Evolutionary conservation across 345 rosid species (phyloP).

Genomic region (Excoecaria agallocha): DNA sequence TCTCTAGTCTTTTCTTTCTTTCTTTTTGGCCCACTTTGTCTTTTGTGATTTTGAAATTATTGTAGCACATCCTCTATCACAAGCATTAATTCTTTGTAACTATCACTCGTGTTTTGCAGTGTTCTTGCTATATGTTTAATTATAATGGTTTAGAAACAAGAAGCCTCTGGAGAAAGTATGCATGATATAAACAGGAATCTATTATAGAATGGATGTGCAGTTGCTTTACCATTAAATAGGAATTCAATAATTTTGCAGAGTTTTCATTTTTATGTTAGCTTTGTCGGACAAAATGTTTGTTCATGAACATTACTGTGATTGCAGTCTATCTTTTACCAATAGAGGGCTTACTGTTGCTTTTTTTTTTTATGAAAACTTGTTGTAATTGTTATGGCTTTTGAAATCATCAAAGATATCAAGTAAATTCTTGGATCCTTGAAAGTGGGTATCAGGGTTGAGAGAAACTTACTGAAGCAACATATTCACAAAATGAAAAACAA

Average conservation of each 20-base stretch:
- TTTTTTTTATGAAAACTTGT: background rate
- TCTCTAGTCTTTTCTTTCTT: background rate
- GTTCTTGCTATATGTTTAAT: background rate
- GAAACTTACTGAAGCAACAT: background rate
- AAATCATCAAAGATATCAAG: background rate
- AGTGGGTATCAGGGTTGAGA: background rate
- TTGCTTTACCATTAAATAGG: background rate
- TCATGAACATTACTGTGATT: too few relatives aligned
- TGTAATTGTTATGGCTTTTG: background rate
- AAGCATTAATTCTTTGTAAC: background rate
- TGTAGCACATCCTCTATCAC: background rate
- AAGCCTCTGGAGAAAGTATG: too few relatives aligned
- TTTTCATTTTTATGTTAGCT: background rate
- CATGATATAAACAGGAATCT: background rate
- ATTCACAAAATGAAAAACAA: background rate
- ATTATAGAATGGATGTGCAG: background rate
- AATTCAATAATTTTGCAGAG: background rate
- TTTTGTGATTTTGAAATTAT: background rate
- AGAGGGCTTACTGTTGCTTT: background rate
- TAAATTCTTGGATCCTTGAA: background rate
- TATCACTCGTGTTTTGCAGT: background rate
- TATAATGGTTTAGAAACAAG: background rate
- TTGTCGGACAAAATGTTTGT: background rate
- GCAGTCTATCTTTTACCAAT: background rate
- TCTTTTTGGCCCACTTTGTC: background rate